Evolutionary conservation across 192 early-diverging fungal species (phyloP), one percentile per base, ranked within the genome.

Genomic region (Entophlyctis helioformis): DNA sequence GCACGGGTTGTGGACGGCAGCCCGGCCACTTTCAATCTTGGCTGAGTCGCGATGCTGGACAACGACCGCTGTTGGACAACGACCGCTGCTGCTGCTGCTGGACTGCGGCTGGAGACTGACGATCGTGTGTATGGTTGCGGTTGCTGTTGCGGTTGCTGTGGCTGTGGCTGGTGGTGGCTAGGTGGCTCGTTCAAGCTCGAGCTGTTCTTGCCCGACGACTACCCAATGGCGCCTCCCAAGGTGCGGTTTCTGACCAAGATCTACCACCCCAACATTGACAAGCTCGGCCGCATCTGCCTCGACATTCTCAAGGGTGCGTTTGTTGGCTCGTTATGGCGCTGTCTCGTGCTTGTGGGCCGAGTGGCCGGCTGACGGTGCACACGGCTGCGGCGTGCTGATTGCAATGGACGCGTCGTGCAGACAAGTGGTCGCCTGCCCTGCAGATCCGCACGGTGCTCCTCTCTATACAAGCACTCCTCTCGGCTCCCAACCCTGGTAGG

Each of bases 231-330:
- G 2, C 88, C 95, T 36, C 95, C 95, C 33, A 98, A 93, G 74
- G 95, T 98, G 31, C 87, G 91, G 19, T 72, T 91, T 52, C 68
- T 98, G 63, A 98, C 95, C 39, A 89, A 88, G 65, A 98, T 98
- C 60, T 98, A 98, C 68, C 91, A 96, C 61, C 91, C 91, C 18
- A 98, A 98, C 60, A 98, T 98, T 60, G 95, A 98, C 66, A 96
- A 91, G 70, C 79, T 96, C 20, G 95, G 95, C 13, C 78, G 91
- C 42, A 96, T 98, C 53, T 98, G 95, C 44, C 70, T 98, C 46
- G 95, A 98, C 57, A 98, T 98, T 64, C 62, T 98, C 48, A 98
- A 98, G 73, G 87, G 85, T 87, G 53, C 27, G 40, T 46, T 18
- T n/a, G 9, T 11, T 1, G 8, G n/a, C 10, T 53, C 18, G 22